Base-by-base conservation (phyloP, 768 basidiomycete species). In the Russula sp. region DNA sequence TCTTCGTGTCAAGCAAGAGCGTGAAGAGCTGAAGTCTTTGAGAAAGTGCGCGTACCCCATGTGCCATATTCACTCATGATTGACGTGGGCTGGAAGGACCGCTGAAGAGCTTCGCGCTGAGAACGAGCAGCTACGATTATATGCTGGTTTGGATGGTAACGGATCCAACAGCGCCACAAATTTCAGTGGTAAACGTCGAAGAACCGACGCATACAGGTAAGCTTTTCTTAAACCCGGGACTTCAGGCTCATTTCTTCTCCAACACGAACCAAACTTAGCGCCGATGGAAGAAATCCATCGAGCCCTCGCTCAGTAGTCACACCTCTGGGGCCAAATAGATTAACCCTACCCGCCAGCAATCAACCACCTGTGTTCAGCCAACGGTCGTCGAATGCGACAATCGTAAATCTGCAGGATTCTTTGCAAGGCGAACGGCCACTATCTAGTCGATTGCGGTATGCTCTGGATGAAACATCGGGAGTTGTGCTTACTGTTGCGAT, bases 301-400 rank as follows among this genome's bases (percentile, higher is more conserved):
- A 90, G 88, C 68, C 86, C 88, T 37, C 82, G 80, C 61, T 83
- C 84, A 39, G 74, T 78, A 20, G 67, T 72, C 3, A 83, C 82
- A 1, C 84, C 86, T 18, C 61, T 82, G 11, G 86, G 79, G 20
- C 87, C 87, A 31, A 75, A 81, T 67, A 76, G 90, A 71, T 77
- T 91, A 40, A 91, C 89, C 3, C 76, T 90, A 22, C 85, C 84
- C 18, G 82, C 78, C 13, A 79, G 80, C 48, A 87, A 86, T 68
- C 80, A 80, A 39, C 76, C 78, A 48, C 81, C 84, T 8, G 76
- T 73, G 39, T 75, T 78, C 62, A 67, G 70, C 52, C 70, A 70
- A 48, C 75, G 70, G 65, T 16, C 61, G 42, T 58, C 68, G 34
- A 59, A 58, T 32, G 14, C 32, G 27, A 39, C 51, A 22, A 32